Base-by-base conservation (phyloP, 805 yeast genomes). In the Candida vartiovaarae region DNA sequence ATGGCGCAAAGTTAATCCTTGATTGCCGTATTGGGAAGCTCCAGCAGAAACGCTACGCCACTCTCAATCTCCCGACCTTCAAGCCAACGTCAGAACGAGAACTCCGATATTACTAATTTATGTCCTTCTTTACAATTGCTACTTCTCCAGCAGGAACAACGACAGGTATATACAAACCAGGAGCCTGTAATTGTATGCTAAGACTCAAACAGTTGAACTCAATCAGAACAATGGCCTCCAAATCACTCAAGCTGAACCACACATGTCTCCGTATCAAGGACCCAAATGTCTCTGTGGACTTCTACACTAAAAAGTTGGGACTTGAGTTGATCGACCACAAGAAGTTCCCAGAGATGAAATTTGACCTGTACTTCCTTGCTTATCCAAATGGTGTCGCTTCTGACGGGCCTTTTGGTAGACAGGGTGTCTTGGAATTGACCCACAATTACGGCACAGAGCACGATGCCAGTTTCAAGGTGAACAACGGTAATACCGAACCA, bases 401-500 rank as follows among this genome's bases (percentile, higher is more conserved):
- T 9, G 20, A 41, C 5, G 7, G 11, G 11, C 61, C 60, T 7
- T 59, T 57, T 30, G 49, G 34, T 8, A 48, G 51, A 39, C 45
- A 48, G 31, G 98, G 98, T 43, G 75, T 91, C 20, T 71, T 91
- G 46, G 97, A 89, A 63, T 73, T 91, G 56, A 78, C 89, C 50
- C 95, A 88, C 66, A 76, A 82, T 57, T 80, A 84, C 66, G 93
- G 91, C 8, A 71, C 81, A 38, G 85, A 84, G 64, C 63, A 62
- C 45, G 81, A 79, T 51, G 64, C 70, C 2, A 61, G 66, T 7
- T 88, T 71, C 66, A 70, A 64, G 47, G 63, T 83, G 39, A 83
- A 77, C 66, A 84, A 82, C 59, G 99, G 99, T 47, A 91, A 93
- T 61, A 78, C 72, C 7, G 88, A 82, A 42, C 91, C 95, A 34